Percentiles rank a stretch among this genome's conserved stretches.
phyloP scores from a whole-genome alignment of 2,329 filamentous ascomycete genomes.

The Tolypocladium ovalisporum region DNA sequence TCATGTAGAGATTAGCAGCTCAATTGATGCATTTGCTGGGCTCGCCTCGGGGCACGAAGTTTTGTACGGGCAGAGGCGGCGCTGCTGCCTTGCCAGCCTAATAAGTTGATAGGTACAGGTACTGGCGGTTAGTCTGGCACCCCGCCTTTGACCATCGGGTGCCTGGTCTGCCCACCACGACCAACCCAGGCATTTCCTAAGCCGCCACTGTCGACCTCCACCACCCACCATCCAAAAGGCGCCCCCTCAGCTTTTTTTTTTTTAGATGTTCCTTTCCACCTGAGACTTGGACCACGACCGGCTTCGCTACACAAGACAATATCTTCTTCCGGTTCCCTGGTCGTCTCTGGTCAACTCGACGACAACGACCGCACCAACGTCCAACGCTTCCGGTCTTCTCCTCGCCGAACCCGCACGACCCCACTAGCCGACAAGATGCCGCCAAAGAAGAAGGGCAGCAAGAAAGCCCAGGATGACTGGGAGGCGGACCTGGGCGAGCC shows the following conservation, averaged over 20 bases:
- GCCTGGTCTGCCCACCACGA: not conserved
- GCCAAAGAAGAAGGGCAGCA: slow-evolving; percentile 87
- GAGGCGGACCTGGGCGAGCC: slow-evolving; percentile 83
- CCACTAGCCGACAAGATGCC: slow-evolving; percentile 52
- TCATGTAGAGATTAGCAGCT: slow-evolving; percentile 24
- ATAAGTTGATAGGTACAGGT: not conserved
- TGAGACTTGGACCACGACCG: not conserved
- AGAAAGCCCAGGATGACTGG: slow-evolving; percentile 83
- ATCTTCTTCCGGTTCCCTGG: not conserved
- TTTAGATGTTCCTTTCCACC: not conserved
- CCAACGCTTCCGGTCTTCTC: not conserved
- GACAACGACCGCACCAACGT: not conserved
- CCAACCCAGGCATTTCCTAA: not conserved
- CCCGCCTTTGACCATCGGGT: not conserved
- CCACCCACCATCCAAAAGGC: slow-evolving; percentile 1
- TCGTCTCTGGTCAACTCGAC: not conserved
- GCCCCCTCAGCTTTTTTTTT: not conserved
- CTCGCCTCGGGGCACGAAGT: too few relatives aligned
- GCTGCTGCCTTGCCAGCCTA: not conserved
- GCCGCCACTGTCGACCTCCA: not conserved
- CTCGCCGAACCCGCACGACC: not conserved
- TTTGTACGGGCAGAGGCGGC: too few relatives aligned
- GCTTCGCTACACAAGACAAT: not conserved
- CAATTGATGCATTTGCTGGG: not conserved
- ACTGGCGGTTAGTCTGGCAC: not conserved